Percentiles rank a stretch among this genome's conserved stretches.
These are phyloP conservation scores for Echites panduratus DNA, from an alignment of 257 asterid genomes.

Conservation along the genomic window DNA sequence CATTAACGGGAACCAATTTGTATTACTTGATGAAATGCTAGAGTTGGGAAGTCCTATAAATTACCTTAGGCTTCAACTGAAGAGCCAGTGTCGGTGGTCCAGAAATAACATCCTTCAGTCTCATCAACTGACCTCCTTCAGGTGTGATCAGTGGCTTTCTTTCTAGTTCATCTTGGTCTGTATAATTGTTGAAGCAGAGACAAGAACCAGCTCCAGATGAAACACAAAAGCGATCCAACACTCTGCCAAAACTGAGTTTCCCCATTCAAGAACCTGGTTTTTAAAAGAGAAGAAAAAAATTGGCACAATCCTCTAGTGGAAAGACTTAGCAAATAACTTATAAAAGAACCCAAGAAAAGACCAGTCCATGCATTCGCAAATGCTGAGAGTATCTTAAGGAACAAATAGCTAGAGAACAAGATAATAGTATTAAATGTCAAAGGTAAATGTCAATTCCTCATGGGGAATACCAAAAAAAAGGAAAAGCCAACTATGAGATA, in stretches of 20 bases:
- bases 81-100: slow-evolving; percentile 42
- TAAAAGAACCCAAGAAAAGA: neutral
- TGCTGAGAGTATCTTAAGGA: neutral
- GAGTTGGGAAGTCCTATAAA: too few species aligned
- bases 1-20: too few species aligned
- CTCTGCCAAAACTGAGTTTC: slow-evolving; percentile 36
- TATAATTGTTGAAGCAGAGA: slow-evolving; percentile 23
- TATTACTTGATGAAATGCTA: neutral
- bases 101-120: slow-evolving; percentile 33
- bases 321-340: neutral
- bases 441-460: slow-evolving; percentile 8
- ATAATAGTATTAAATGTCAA: neutral
- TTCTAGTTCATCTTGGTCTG: slow-evolving; percentile 18
- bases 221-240: slow-evolving; percentile 31
- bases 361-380: too few species aligned
- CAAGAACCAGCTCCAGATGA: slow-evolving; percentile 27
- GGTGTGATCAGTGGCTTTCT: slow-evolving; percentile 27
- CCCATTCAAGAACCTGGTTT: slow-evolving; percentile 22
- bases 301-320: neutral
- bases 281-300: neutral
- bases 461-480: slow-evolving; percentile 14
- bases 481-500: slow-evolving; percentile 11
- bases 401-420: neutral
- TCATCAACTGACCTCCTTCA: slow-evolving; percentile 22
- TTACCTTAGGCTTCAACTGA: slow-evolving; percentile 50